Conservation (phyloP, 108 stramenopile genomes). For the Fistulifera pelliculosa region DNA sequence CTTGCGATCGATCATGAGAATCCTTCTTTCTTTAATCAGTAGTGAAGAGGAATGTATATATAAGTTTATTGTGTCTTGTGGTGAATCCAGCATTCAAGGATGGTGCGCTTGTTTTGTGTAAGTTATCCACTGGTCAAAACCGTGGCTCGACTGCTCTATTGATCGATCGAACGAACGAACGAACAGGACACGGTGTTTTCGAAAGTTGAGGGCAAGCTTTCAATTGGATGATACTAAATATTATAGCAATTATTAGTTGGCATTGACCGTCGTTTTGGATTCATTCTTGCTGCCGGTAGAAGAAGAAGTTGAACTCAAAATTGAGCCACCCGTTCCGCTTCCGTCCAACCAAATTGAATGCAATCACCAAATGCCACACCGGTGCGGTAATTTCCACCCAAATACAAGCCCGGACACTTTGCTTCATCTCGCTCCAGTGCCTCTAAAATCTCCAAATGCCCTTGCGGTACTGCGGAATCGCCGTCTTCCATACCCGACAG, state of each 20-base stretch:
- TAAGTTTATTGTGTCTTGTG: no score
- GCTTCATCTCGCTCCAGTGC: constrained; percentile 46
- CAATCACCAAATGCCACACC: constrained; percentile 96
- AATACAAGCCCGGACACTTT: constrained; percentile 57
- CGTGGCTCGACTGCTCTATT: no score
- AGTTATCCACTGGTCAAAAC: no score
- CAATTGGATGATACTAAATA: no score
- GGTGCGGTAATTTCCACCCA: constrained; percentile 88
- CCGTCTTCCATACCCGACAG: constrained; percentile 83
- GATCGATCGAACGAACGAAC: no score
- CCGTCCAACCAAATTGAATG: constrained; percentile 86
- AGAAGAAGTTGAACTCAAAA: constrained; percentile 6
- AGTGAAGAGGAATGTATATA: no score
- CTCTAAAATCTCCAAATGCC: constrained; percentile 72
- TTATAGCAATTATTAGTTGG: no score
- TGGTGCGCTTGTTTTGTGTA: no score
- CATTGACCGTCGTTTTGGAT: no score
- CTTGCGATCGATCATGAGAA: no score
- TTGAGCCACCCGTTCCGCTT: constrained; percentile 58
- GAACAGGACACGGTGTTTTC: neutral
- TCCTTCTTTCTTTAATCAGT: no score
- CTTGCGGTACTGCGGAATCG: constrained; percentile 89
- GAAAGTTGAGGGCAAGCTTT: neutral
- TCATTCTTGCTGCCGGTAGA: neutral
- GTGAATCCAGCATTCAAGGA: no score